Percentiles rank a stretch among this genome's conserved stretches.
These are phyloP conservation scores for Fraxinus xanthoxyloides DNA, from an alignment of 305 asterid genomes.

Conservation along the genomic window DNA sequence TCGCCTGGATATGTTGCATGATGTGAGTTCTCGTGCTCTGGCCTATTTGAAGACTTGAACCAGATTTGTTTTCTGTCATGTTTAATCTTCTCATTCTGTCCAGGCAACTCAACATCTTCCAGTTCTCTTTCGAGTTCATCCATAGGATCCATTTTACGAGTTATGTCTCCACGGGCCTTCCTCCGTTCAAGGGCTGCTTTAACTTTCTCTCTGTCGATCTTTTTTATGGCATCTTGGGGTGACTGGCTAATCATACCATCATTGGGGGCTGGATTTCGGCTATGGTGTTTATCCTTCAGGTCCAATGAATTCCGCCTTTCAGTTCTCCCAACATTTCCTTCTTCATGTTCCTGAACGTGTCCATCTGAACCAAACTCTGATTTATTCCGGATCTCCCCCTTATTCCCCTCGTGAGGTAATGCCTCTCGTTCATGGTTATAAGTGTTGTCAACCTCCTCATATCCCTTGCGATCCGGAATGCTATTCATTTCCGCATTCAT, in stretches of 20 bases:
- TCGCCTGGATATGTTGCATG: neutral
- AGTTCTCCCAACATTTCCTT: conserved; percentile 33
- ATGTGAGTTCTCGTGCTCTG: conserved; percentile 21
- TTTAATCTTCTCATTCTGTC: conserved; percentile 52
- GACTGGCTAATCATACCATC: conserved; percentile 58
- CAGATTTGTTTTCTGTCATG: conserved; percentile 40
- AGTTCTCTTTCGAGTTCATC: conserved; percentile 94
- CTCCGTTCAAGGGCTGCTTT: conserved; percentile 78
- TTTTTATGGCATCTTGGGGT: conserved; percentile 58
- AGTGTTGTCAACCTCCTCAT: conserved; percentile 32
- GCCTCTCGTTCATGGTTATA: conserved; percentile 31
- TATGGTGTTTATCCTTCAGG: conserved; percentile 49
- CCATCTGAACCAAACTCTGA: conserved; percentile 29
- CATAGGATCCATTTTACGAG: conserved; percentile 55
- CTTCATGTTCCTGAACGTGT: conserved; percentile 29
- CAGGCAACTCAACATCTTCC: conserved; percentile 78
- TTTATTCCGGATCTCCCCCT: conserved; percentile 24
- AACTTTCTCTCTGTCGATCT: conserved; percentile 73
- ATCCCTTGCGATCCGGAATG: conserved; percentile 25
- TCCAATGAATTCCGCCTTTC: conserved; percentile 53
- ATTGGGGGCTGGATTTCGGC: conserved; percentile 41
- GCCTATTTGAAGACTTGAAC: conserved; percentile 25
- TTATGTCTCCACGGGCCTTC: conserved; percentile 70
- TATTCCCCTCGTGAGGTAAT: conserved; percentile 25
- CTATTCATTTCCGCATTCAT: conserved; percentile 29